Evolutionary conservation across 2,329 filamentous ascomycete species (phyloP).

Genomic region (Monilinia vaccinii-corymbosi): DNA sequence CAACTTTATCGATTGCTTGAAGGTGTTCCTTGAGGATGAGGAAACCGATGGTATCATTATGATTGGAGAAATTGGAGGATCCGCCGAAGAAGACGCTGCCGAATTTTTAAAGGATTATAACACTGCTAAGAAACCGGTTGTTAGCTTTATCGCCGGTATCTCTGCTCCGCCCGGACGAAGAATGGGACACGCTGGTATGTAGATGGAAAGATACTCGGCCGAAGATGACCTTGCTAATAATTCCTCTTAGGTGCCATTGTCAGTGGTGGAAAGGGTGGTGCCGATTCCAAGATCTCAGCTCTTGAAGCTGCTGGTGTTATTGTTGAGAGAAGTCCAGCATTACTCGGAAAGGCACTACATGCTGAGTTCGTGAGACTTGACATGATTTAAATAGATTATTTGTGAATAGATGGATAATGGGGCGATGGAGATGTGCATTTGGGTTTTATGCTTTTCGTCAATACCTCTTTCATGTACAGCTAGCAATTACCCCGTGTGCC

Average conservation of each 20-base stretch:
- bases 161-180: constrained; percentile 90
- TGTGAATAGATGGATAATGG: constrained; percentile 26
- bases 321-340: constrained; percentile 88
- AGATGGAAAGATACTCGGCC: neutral
- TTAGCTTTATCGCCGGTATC: constrained; percentile 97
- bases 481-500: constrained; percentile 24
- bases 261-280: constrained; percentile 92
- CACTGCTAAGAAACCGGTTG: constrained; percentile 87
- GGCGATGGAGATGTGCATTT: constrained; percentile 21
- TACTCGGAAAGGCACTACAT: constrained; percentile 86
- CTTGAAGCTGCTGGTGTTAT: constrained; percentile 89
- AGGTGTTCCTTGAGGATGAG: constrained; percentile 90
- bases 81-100: constrained; percentile 94
- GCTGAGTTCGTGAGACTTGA: constrained; percentile 95
- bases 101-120: constrained; percentile 93
- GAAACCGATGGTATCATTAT: constrained; percentile 99
- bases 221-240: constrained; percentile 17
- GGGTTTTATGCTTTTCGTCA: constrained; percentile 22
- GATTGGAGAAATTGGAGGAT: constrained; percentile 98
- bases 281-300: constrained; percentile 95
- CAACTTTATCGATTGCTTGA: constrained; percentile 99
- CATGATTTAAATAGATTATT: constrained; percentile 56
- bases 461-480: constrained; percentile 30
- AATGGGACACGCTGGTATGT: constrained; percentile 89
- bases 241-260: constrained; percentile 64